Base-by-base conservation (phyloP, 331 rosid genomes). In the Rosa hybrid region DNA sequence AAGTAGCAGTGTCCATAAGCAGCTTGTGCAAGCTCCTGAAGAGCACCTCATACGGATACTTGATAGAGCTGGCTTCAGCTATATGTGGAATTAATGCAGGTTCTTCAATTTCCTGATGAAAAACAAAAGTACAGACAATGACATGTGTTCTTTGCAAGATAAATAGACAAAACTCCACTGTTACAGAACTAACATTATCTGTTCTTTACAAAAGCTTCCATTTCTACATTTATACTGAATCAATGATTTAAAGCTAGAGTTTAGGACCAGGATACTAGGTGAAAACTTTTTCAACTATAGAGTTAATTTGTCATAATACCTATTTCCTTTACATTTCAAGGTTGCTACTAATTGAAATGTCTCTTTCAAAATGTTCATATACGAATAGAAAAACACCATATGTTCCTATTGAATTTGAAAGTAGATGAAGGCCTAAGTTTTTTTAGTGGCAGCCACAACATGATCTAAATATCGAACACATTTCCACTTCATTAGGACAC, bases 1-100 rank as follows among this genome's bases (percentile, higher is more conserved):
- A 96, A 84, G 99, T 90, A 83, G 98, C 98, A 72, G 99, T 93
- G 82, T 96, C 99, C 96, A 96, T 96, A 78, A 96, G 96, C 90
- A 96, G 93, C 88, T 93, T 96, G 84, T 96, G 99, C 86, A 96
- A 90, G 91, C 98, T 96, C 92, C 99, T 88, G 83, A 96, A 96
- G 81, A 93, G 93, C 65, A 91, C 96, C 83, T 96, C 99, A 3
- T 96, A 96, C 6, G 99, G 98, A 85, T 96, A 91, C 89, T 91
- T 96, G 76, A 12, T 87, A 48, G 97, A 88, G 86, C 96, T 91
- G 75, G 98, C 99, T 93, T 93, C 99, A 80, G 99, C 96, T 79
- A 96, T 96, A 88, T 96, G 99, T 73, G 99, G 99, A 88, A 96
- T 96, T 85, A 96, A 79, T 16, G 99, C 97, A 70, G 99, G 97